Evolutionary conservation across 2,329 filamentous ascomycete genomes (phyloP), one percentile per base, ranked within the genome.

Genomic region (Periconia sp.): DNA sequence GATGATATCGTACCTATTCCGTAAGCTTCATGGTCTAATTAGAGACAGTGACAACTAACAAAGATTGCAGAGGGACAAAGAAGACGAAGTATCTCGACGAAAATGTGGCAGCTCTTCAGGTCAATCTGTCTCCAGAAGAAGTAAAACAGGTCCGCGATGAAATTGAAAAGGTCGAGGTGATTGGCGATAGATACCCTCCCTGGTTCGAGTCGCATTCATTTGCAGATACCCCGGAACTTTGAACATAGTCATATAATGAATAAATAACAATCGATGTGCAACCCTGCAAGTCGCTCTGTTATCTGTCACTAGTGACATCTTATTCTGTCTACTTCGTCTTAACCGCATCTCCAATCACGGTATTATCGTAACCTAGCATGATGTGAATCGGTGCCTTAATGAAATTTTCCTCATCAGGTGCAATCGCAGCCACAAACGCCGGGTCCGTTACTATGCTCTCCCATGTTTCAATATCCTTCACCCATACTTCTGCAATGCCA

Each of bases 1-100:
- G 78, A 78, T 15, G 65, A 57, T 43, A 63, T 52, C 67, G 75
- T 87, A 52, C 80, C 84, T 0, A 86, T 80, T 42, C 78, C 78
- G 1, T 50, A 36, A 43, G 43, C 30, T 7, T 9, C 11, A 15
- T 17, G 5, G 23, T 31, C 29, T n/a, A 6, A 11, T 8, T 17
- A 23, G 9, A 30, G 7, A 37, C 5, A 6, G 12, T n/a, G 12
- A 8, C 6, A 12, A 25, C 13, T 35, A 31, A 35, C 12, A n/a
- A 5, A 3, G 23, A 32, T 37, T 16, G 4, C 15, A 50, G 43
- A 7, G 79, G 79, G 3, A 59, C 56, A 7, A 57, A 48, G 36
- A 52, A 46, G 33, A 26, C 48, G n/a, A 43, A 47, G 19, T 36
- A 48, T 23, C 39, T 61, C 13, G 38, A 54, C 22, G 56, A 59